Percentiles rank a stretch among this genome's conserved stretches.
Evolutionary conservation across 2,329 filamentous ascomycete genomes (phyloP).

Genomic region (Gyromitra esculenta): DNA sequence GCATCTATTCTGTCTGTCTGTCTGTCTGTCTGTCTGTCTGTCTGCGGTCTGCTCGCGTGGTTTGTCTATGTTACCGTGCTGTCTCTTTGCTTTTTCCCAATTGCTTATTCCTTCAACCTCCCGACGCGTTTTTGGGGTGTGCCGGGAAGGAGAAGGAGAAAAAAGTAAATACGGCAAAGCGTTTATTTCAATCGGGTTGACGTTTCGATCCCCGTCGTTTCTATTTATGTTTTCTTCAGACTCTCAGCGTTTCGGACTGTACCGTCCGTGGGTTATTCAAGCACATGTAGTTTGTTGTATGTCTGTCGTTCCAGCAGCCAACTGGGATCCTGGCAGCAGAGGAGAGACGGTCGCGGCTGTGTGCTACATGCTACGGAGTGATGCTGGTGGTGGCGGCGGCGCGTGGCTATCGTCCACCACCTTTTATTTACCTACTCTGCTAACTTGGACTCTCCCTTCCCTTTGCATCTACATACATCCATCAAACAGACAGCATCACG

Average conservation of each 20-base stretch:
- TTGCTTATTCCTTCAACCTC: not conserved
- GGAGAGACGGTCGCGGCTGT: not conserved
- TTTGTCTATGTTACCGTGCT: not conserved
- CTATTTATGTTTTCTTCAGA: not conserved
- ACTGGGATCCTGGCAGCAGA: too few relatives aligned
- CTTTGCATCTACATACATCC: conserved; percentile 15
- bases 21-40: too few relatives aligned
- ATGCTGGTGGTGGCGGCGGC: conserved; percentile 19
- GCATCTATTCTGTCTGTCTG: too few relatives aligned
- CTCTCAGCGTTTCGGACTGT: not conserved
- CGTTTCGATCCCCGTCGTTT: not conserved
- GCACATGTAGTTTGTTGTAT: too few relatives aligned
- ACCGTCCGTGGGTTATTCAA: not conserved
- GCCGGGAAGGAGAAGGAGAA: not conserved
- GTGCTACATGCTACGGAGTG: not conserved
- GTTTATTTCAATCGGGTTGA: not conserved
- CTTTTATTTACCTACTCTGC: conserved; percentile 14
- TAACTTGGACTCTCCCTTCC: conserved; percentile 20
- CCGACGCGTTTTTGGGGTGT: not conserved
- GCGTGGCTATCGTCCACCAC: conserved; percentile 9
- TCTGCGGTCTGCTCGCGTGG: too few relatives aligned
- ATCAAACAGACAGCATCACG: too few relatives aligned
- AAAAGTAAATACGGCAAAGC: not conserved
- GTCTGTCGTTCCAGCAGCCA: too few relatives aligned
- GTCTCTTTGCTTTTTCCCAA: not conserved